Base-by-base conservation (phyloP, 2,329 filamentous ascomycete genomes). In the Fusarium sp. region DNA sequence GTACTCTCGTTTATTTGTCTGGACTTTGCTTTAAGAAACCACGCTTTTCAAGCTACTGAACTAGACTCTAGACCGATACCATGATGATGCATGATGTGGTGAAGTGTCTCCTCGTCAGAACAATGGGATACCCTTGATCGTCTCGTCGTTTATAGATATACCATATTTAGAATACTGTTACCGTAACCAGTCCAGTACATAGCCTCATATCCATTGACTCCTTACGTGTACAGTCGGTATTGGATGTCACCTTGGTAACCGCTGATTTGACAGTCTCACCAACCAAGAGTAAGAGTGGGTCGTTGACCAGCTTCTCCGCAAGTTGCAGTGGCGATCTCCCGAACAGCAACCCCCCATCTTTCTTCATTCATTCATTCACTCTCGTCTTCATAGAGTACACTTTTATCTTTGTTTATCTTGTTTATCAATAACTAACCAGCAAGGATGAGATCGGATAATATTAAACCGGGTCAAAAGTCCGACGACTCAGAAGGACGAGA, bases 231-330 rank as follows among this genome's bases (percentile, higher is more conserved):
- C 69, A n/a, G 25, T 26, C 21, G 18, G 46, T 37, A 50, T 50
- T 50, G 46, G 46, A 50, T 50, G 69, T 60, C 61, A 63, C 63
- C 53, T 19, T 30, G 51, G 37, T 31, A 44, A 54, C 13, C 45
- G 46, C 52, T 74, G 59, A 71, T 71, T 73, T 74, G 71, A 66
- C 63, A 62, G 62, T 64, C 28, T 42, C 58, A 54, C 44, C 58
- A 42, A 41, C 45, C 50, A 59, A 67, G 58, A 62, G 72, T 70
- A 58, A 67, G 53, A 62, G 72, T 70, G 67, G 71, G 70, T 54
- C 62, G 9, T 37, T 13, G n/a, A 12, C 16, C 31, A 55, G 45
- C 59, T 64, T 61, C 72, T 71, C 72, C 70, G 56, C 72, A 73
- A 62, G 21, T 55, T 53, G 46, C 26, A 30, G 62, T 52, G 57